These are phyloP conservation scores for Podaxis sp. DNA, from an alignment of 768 basidiomycete species.

Conservation along the genomic window DNA sequence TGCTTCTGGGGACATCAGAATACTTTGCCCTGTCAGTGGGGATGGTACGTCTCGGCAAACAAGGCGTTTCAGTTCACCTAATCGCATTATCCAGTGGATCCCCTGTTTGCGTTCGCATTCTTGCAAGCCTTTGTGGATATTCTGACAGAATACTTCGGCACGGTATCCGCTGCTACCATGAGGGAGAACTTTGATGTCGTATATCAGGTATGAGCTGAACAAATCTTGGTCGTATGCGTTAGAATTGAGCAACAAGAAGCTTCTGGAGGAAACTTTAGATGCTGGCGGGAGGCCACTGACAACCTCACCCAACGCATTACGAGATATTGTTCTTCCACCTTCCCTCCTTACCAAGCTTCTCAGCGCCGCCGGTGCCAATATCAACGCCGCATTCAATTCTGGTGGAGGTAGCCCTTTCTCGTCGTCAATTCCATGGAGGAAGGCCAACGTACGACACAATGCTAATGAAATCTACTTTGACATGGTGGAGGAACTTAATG, in stretches of 20 bases:
- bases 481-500: slow-evolving; percentile 75
- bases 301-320: slow-evolving; percentile 82
- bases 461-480: slow-evolving; percentile 95
- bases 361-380: slow-evolving; percentile 46
- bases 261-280: slow-evolving; percentile 94
- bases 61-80: slow-evolving; percentile 3
- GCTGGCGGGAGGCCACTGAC: slow-evolving; percentile 90
- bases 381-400: slow-evolving; percentile 42
- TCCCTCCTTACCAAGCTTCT: slow-evolving; percentile 76
- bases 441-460: slow-evolving; percentile 74
- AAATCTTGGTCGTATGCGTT: slow-evolving; percentile 3
- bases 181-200: slow-evolving; percentile 94
- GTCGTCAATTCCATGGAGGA: slow-evolving; percentile 92
- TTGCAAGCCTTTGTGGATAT: slow-evolving; percentile 82
- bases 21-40: slow-evolving; percentile 78
- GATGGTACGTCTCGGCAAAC: slow-evolving; percentile 57
- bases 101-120: slow-evolving; percentile 86
- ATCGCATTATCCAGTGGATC: slow-evolving; percentile 60
- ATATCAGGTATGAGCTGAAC: slow-evolving; percentile 63
- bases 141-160: slow-evolving; percentile 82
- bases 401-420: slow-evolving; percentile 61
- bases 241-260: slow-evolving; percentile 34
- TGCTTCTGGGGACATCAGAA: slow-evolving; percentile 65
- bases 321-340: slow-evolving; percentile 92
- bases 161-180: slow-evolving; percentile 72